Base-by-base conservation (phyloP, 2,329 filamentous ascomycete genomes). In the Colletotrichum sp. region DNA sequence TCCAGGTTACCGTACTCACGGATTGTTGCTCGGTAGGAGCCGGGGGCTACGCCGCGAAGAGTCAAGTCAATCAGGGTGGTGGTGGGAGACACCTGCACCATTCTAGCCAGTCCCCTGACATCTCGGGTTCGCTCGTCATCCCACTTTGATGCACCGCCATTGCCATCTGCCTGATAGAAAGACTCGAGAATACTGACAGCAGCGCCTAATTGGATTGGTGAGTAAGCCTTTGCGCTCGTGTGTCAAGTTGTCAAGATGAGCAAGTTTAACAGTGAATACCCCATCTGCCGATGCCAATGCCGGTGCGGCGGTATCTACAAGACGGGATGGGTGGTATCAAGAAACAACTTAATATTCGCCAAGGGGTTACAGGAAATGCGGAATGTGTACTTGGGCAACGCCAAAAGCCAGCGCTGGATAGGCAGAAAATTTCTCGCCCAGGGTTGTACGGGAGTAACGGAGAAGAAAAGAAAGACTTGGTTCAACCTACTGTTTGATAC, bases 131-230 rank as follows among this genome's bases (percentile, higher is more conserved):
- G 82, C 39, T 84, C 84, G 34, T 85, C 84, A 68, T 84, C 81
- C 64, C 77, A 79, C 69, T 80, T 81, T 77, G 79, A 77, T n/a
- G 82, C 77, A 30, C 83, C 80, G 56, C 79, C 80, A 71, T 93
- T 90, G 25, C 58, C 60, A n/a, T 74, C 55, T 60, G 52, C 61
- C 28, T 95, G 93, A 80, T 87, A 81, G 79, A 90, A 92, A 72
- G 95, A 97, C 88, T 99, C 97, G 76, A 99, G 92, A 81, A 99
- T 98, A 86, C 96, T 98, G 58, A 99, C 97, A 60, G 96, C 95
- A 34, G 96, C 95, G 82, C 92, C 94, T 92, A 78, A 27, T 56
- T 32, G 16, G 39, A 27, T 56, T 32, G 16, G 39, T 62, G 70
- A 75, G 69, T 73, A 61, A 73, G 73, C 69, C 34, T 43, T 43